These are phyloP conservation scores for Dentipellis sp. DNA, from an alignment of 768 basidiomycete genomes.

Conservation along the genomic window DNA sequence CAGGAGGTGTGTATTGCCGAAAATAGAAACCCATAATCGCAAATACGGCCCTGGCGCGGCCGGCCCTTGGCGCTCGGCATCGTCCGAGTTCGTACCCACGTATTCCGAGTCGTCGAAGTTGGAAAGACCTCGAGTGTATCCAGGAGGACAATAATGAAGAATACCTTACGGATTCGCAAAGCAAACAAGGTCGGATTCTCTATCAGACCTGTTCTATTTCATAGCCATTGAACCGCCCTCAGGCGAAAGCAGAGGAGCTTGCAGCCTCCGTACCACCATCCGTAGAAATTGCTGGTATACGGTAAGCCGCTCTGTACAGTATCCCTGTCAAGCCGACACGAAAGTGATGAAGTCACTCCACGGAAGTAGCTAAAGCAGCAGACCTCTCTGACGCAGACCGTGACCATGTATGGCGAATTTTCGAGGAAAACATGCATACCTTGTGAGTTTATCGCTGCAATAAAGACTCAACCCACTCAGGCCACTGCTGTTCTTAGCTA, in stretches of 20 bases:
- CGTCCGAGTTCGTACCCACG: no score
- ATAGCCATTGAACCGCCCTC: background rate
- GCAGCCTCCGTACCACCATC: background rate
- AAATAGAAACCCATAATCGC: background rate
- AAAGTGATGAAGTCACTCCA: no score
- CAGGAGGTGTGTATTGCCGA: background rate
- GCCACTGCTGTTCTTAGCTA: background rate
- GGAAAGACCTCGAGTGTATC: no score
- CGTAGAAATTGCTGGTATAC: background rate
- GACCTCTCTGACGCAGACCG: constrained; percentile 5
- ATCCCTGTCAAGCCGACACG: no score
- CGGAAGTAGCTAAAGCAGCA: background rate
- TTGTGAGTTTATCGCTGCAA: constrained; percentile 1
- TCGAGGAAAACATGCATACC: constrained; percentile 9
- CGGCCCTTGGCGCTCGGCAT: no score
- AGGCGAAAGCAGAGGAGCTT: constrained; percentile 9
- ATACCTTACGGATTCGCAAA: constrained; percentile 6
- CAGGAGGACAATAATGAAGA: no score
- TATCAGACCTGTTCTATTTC: background rate
- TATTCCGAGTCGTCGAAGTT: no score
- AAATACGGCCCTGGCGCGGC: background rate
- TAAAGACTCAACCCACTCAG: no score
- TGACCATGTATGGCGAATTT: constrained; percentile 7
- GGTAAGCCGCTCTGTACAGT: background rate
- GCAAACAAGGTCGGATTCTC: constrained; percentile 9